Percentiles rank a stretch among this genome's conserved stretches.
phyloP scores from a whole-genome alignment of 179 eudicot species.

The Vitellaria paradoxa region DNA sequence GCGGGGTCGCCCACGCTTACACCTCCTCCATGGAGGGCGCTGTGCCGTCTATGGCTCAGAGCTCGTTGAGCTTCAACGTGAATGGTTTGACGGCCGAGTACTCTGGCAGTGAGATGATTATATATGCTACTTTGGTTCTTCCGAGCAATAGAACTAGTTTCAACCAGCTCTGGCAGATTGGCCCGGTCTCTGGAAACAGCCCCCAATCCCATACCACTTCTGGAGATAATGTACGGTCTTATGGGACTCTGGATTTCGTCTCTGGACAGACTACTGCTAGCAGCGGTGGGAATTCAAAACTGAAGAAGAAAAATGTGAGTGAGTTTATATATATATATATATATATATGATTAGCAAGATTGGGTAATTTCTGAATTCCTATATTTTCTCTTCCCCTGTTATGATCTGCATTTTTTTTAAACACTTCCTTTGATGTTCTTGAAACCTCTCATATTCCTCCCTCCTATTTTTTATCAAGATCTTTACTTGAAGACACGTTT shows the following conservation, averaged over 20 bases:
- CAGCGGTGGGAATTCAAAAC: constrained; percentile 16
- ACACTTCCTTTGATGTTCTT: neutral
- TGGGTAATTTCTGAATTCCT: too few relatives aligned
- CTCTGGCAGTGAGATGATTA: constrained; percentile 24
- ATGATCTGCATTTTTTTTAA: too few relatives aligned
- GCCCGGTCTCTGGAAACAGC: constrained; percentile 21
- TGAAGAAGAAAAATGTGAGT: constrained; percentile 32
- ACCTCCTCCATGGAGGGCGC: constrained; percentile 30
- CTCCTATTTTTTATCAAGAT: too few relatives aligned
- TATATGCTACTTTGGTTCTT: constrained; percentile 40
- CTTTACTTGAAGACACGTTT: too few relatives aligned
- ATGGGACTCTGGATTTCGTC: constrained; percentile 31
- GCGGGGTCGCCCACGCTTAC: constrained; percentile 26
- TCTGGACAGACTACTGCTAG: constrained; percentile 13
- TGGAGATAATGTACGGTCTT: constrained; percentile 17
- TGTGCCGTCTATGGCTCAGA: neutral
- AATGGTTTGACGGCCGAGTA: constrained; percentile 29
- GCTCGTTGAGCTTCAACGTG: constrained; percentile 34
- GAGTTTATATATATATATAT: neutral
- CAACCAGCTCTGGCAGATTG: constrained; percentile 53
- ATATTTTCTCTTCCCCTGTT: too few relatives aligned
- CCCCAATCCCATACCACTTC: constrained; percentile 18
- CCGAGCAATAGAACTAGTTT: constrained; percentile 29
- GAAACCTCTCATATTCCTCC: neutral
- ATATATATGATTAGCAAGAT: too few relatives aligned